Evolutionary conservation across 768 basidiomycete genomes (phyloP), one percentile per base, ranked within the genome.

Genomic region (Tylopilus balloui): DNA sequence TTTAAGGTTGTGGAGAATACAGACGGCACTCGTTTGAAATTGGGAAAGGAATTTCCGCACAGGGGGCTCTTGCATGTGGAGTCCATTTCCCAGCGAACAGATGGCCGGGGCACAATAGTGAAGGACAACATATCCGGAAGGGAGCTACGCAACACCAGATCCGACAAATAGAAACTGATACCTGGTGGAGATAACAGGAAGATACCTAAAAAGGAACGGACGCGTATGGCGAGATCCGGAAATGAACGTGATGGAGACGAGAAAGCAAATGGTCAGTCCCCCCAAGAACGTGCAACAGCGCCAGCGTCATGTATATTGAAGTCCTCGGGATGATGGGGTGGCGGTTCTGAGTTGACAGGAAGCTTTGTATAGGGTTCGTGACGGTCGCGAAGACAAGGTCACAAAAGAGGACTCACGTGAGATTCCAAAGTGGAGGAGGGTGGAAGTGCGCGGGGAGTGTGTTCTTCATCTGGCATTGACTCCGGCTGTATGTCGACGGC

Each of bases 101-200:
- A 47, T 47, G 49, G 19, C 37, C 19, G 50, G 50, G 57, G 63
- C 55, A 65, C 57, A 46, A 44, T 38, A 54, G 58, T 54, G 43
- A 47, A 65, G 60, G 52, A 57, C 38, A 62, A 63, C 57, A 60
- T 55, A 60, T 55, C 51, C 44, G 62, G 63, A 57, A 65, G 47
- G 60, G 48, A 38, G 50, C 50, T 55, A 52, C 47, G 55, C 57
- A 55, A 55, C 42, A 35, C 40, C 50, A 69, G 67, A 66, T 69
- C 60, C 57, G 67, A 55, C 53, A 54, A 41, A 57, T 47, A 58
- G 51, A 56, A 59, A 42, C 50, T 40, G 51, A 50, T 43, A 52
- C 66, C 65, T 69, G 57, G 61, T 67, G 61, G 68, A 65, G 63
- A 66, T 67, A 69, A 57, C 63, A 62, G 41, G 45, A 53, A 52